Evolutionary conservation across 1,284 basidiomycete species (phyloP).

Genomic region (Calocybe gambosa): DNA sequence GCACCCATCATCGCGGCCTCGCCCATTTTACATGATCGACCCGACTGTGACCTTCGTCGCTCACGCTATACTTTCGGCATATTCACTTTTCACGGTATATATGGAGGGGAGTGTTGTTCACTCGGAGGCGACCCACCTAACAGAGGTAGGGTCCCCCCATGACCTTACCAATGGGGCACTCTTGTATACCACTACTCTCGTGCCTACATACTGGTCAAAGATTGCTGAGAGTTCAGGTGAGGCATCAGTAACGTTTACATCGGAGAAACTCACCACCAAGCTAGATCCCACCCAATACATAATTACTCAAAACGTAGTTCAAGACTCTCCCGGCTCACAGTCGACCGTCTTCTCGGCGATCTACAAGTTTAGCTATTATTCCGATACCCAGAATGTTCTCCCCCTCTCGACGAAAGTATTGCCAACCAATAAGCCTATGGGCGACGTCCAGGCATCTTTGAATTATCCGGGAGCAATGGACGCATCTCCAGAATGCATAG

Average conservation of each 20-base stretch:
- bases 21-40: conserved; percentile 51
- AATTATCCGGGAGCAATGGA: conserved; percentile 28
- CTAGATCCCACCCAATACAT: conserved; percentile 54
- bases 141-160: conserved; percentile 29
- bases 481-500: conserved; percentile 20
- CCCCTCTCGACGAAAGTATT: conserved; percentile 14
- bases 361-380: conserved; percentile 43
- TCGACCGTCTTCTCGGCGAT: conserved; percentile 42
- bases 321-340: conserved; percentile 23
- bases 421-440: conserved; percentile 17
- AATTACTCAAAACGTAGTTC: conserved; percentile 50
- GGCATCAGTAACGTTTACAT: conserved; percentile 13
- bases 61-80: conserved; percentile 35
- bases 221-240: conserved; percentile 47
- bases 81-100: conserved; percentile 50
- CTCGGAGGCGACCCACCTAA: conserved; percentile 41
- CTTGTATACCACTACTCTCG: conserved; percentile 52
- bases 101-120: conserved; percentile 42
- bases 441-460: conserved; percentile 16
- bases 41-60: conserved; percentile 57
- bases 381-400: conserved; percentile 11
- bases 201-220: conserved; percentile 54
- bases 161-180: conserved; percentile 30
- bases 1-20: conserved; percentile 37
- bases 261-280: neutral